These are phyloP conservation scores for Chrysosporium queenslandicum DNA, from an alignment of 2,329 filamentous ascomycete species.

Conservation along the genomic window DNA sequence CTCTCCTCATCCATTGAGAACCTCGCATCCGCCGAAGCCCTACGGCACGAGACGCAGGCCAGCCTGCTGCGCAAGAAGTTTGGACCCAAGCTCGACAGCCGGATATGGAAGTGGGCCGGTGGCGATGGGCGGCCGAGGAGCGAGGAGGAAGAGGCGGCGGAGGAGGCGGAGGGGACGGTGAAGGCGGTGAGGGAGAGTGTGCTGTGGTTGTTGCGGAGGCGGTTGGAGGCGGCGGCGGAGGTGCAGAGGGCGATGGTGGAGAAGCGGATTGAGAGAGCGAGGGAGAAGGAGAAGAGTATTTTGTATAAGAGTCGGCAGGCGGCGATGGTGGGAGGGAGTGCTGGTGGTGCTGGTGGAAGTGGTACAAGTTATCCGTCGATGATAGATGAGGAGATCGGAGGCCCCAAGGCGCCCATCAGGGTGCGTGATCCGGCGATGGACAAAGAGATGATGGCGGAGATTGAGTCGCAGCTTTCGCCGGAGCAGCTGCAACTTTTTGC, in stretches of 20 bases:
- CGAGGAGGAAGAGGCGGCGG: conserved; percentile 60
- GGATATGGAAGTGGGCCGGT: conserved; percentile 58
- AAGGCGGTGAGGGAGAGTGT: conserved; percentile 70
- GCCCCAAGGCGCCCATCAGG: conserved; percentile 23
- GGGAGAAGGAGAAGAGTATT: conserved; percentile 82
- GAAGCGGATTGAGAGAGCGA: conserved; percentile 67
- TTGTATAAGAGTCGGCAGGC: conserved; percentile 56
- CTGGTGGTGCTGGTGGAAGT: conserved; percentile 6
- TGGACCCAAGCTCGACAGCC: conserved; percentile 39
- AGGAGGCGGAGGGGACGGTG: conserved; percentile 57
- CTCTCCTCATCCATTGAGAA: conserved; percentile 71
- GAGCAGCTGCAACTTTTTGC: conserved; percentile 92
- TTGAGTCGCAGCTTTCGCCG: conserved; percentile 55
- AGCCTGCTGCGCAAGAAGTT: conserved; percentile 65
- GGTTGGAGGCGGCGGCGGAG: conserved; percentile 63
- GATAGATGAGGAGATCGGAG: conserved; percentile 23
- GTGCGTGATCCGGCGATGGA: conserved; percentile 21
- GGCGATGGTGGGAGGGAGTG: conserved; percentile 8
- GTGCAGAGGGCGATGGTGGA: conserved; percentile 91
- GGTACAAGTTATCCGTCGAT: conserved; percentile 15
- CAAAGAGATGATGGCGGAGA: conserved; percentile 28
- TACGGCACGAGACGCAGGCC: conserved; percentile 65
- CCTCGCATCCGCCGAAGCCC: conserved; percentile 69
- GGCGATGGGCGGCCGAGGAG: conserved; percentile 43
- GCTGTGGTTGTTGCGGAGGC: conserved; percentile 67